A percentile compares a stretch with the other conserved stretches of the same genome.
Conservation (phyloP, 1,139 yeast species). For the Suhomyces yuchorum region DNA sequence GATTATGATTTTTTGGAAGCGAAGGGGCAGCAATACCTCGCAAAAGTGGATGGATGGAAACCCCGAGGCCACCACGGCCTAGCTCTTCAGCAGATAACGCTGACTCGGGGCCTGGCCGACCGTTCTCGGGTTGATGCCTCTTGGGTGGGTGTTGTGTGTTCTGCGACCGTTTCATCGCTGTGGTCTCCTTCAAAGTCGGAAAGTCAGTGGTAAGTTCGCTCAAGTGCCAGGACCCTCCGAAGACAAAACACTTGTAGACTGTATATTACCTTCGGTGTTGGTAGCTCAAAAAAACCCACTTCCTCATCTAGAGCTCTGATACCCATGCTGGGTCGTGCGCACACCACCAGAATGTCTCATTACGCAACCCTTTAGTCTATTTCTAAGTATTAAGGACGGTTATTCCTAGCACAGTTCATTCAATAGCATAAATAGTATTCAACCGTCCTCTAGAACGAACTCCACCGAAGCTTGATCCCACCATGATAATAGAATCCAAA, state of each 20-base stretch:
- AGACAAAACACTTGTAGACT: neutral
- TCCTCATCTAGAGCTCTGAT: neutral
- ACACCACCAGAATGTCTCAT: neutral
- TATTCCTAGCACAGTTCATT: neutral
- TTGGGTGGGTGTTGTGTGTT: neutral
- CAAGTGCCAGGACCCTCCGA: neutral
- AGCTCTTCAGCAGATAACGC: neutral
- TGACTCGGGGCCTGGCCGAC: neutral
- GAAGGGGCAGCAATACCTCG: slow-evolving; percentile 27
- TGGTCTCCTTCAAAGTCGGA: neutral
- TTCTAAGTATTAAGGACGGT: neutral
- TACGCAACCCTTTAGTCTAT: slow-evolving; percentile 1
- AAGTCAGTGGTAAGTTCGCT: neutral
- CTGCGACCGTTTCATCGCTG: slow-evolving; percentile 1
- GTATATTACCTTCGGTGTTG: neutral
- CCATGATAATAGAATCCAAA: slow-evolving; percentile 38
- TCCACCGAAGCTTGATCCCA: neutral
- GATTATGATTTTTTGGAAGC: slow-evolving; percentile 31
- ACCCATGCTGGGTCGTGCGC: neutral
- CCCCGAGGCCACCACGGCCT: slow-evolving; percentile 45
- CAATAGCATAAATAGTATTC: neutral
- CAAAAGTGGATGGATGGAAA: slow-evolving; percentile 63
- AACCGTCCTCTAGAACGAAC: neutral
- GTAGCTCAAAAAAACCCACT: neutral
- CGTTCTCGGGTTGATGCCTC: neutral